These are phyloP conservation scores for Toxoplasma gondii DNA, from an alignment of 169 alveolate genomes.

Conservation along the genomic window DNA sequence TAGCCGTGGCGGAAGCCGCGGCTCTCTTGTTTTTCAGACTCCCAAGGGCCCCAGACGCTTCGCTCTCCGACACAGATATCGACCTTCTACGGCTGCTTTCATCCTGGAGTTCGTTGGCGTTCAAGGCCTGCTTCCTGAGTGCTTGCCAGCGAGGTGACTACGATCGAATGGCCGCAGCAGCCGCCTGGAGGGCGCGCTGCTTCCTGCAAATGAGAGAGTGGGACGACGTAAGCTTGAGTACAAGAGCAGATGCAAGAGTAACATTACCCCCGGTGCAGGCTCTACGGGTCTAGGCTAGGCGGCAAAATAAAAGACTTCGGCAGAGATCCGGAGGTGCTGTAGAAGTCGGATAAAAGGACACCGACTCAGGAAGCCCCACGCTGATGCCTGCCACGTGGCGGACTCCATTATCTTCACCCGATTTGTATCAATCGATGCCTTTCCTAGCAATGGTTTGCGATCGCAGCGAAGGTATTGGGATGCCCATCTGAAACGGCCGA, in stretches of 20 bases:
- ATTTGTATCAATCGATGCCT: neutral
- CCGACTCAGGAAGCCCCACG: no score
- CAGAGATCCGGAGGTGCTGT: no score
- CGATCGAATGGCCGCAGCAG: neutral
- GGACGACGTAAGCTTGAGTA: neutral
- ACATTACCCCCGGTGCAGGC: neutral
- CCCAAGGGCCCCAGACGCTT: neutral
- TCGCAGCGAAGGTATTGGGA: neutral
- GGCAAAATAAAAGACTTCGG: no score
- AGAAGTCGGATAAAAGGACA: no score
- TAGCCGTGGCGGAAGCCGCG: neutral
- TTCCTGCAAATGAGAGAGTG: neutral
- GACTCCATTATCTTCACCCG: no score
- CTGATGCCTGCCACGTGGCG: no score
- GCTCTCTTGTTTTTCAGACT: neutral
- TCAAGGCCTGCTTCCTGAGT: neutral
- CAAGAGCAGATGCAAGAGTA: neutral
- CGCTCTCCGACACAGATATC: neutral
- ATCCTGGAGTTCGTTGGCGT: neutral
- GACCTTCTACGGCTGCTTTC: neutral
- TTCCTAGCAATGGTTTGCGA: neutral
- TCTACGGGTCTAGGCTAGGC: no score
- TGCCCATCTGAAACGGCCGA: no score
- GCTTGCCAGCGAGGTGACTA: neutral
- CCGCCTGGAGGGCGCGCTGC: constrained; percentile 27